Conservation (phyloP, 768 basidiomycete species). For the Tricholomella constricta region DNA sequence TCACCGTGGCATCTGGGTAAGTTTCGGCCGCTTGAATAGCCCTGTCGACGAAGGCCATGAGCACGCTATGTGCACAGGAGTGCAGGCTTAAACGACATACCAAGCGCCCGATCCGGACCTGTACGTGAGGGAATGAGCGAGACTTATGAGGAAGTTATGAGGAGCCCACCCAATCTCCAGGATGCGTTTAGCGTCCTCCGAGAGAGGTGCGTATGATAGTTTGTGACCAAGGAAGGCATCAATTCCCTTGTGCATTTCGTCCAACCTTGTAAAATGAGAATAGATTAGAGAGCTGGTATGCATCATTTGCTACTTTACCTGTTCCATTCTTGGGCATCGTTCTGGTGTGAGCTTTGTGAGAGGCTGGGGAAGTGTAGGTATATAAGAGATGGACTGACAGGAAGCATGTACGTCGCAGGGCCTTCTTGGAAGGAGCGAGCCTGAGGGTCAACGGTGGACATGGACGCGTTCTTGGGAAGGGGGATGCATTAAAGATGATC, state of each 20-base stretch:
- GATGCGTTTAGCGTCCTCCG: background rate
- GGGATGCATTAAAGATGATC: too few relatives aligned
- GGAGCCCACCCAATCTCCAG: background rate
- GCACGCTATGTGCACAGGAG: background rate
- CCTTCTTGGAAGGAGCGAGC: too few relatives aligned
- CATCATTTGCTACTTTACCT: background rate
- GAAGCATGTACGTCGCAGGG: too few relatives aligned
- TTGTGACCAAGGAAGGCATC: background rate
- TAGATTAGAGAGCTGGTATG: background rate
- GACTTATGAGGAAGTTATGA: background rate
- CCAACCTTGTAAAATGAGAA: background rate
- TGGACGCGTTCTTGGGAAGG: too few relatives aligned
- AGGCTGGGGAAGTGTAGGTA: too few relatives aligned
- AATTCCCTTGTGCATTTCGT: background rate
- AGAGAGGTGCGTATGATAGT: background rate
- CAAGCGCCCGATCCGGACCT: background rate
- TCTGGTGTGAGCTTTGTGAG: background rate
- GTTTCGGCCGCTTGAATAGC: constrained; percentile 7
- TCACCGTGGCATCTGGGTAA: constrained; percentile 8
- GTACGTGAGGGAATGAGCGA: background rate
- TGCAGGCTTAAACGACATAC: background rate
- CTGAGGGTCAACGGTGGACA: too few relatives aligned
- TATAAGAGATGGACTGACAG: too few relatives aligned
- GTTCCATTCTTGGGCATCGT: constrained; percentile 1
- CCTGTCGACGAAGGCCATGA: background rate